Percentiles rank a stretch among this genome's conserved stretches.
Evolutionary conservation across 1,284 basidiomycete genomes (phyloP).

Genomic region (Cryptococcus sp.): DNA sequence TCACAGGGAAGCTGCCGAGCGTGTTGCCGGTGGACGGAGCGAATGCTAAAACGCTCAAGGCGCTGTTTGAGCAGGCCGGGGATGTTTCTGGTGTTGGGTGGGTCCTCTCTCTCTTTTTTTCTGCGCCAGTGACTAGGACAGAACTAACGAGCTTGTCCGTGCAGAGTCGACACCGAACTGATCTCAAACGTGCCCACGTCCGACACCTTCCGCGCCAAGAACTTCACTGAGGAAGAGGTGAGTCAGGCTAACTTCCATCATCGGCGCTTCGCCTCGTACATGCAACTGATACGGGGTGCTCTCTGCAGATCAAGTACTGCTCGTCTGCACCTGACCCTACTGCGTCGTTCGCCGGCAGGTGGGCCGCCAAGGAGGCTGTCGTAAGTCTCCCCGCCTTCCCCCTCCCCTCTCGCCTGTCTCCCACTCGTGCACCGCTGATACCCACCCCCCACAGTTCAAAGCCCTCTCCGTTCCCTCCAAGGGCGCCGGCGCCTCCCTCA

Average conservation of each 20-base stretch:
- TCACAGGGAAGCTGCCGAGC: conserved; percentile 63
- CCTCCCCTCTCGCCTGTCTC: neutral
- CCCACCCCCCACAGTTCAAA: conserved; percentile 63
- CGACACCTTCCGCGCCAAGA: conserved; percentile 84
- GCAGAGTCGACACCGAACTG: conserved; percentile 62
- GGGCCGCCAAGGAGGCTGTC: conserved; percentile 96
- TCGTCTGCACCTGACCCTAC: conserved; percentile 75
- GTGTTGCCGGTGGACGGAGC: conserved; percentile 58
- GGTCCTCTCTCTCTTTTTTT: conserved; percentile 9
- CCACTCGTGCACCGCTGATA: neutral
- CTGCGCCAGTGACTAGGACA: neutral
- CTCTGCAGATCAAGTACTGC: conserved; percentile 68
- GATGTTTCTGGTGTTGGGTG: conserved; percentile 66
- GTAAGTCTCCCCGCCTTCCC: conserved; percentile 10
- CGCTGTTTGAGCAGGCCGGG: conserved; percentile 49
- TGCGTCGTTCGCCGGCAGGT: conserved; percentile 92
- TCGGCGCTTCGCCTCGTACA: neutral
- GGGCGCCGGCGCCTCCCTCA: conserved; percentile 88
- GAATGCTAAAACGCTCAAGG: conserved; percentile 64
- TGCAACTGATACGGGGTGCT: neutral
- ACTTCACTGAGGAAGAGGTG: conserved; percentile 83
- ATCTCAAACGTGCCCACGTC: conserved; percentile 87
- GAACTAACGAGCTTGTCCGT: conserved; percentile 11
- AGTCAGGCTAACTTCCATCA: conserved; percentile 1
- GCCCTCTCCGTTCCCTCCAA: conserved; percentile 86